These are phyloP conservation scores for Cyberlindnera sargentensis DNA, from an alignment of 805 yeast species.

Conservation along the genomic window DNA sequence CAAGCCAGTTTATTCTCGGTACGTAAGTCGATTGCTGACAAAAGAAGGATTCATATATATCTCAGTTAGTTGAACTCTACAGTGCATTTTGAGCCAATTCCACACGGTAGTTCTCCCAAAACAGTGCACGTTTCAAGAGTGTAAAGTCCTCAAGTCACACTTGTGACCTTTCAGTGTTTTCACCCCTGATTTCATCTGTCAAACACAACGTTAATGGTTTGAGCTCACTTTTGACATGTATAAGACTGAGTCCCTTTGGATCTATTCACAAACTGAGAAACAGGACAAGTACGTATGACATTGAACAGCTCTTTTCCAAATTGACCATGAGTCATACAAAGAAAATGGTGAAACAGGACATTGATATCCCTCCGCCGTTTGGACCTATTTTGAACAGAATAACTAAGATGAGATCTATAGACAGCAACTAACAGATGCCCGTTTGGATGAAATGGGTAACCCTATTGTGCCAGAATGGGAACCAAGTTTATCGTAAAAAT, in stretches of 20 bases:
- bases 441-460: slow-evolving; percentile 38
- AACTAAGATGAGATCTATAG: slow-evolving; percentile 62
- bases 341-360: slow-evolving; percentile 70
- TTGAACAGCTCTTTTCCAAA: slow-evolving; percentile 43
- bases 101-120: no score
- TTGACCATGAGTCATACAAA: slow-evolving; percentile 78
- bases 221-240: slow-evolving; percentile 60
- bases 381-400: slow-evolving; percentile 73
- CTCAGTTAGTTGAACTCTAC: no score
- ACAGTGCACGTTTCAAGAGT: no score
- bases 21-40: no score
- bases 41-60: no score
- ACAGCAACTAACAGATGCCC: slow-evolving; percentile 52
- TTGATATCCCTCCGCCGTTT: slow-evolving; percentile 73
- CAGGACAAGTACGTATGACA: slow-evolving; percentile 25
- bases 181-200: slow-evolving; percentile 47
- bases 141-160: no score
- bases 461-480: slow-evolving; percentile 45
- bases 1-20: no score
- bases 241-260: slow-evolving; percentile 61
- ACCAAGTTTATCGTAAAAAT: slow-evolving; percentile 28
- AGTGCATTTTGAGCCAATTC: no score
- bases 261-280: slow-evolving; percentile 7
- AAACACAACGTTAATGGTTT: slow-evolving; percentile 60
- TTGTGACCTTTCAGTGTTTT: no score